Evolutionary conservation across 192 early-diverging fungal species (phyloP).

Genomic region (Entomortierella beljakovae): DNA sequence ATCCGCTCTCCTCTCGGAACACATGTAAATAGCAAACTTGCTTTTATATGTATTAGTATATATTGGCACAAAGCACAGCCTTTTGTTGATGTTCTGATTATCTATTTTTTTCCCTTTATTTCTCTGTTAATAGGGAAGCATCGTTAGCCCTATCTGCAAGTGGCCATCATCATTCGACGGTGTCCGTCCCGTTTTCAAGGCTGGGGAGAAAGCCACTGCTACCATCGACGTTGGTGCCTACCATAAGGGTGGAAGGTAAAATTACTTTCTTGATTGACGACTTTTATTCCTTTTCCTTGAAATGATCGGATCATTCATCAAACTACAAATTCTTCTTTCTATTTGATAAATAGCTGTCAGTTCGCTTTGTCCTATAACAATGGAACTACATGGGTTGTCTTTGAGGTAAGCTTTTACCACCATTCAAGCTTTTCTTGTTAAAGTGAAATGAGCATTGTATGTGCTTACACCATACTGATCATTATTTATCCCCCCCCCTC

Average conservation of each 20-base stretch:
- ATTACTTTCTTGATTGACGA: background rate
- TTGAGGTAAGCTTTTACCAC: slow-evolving; percentile 10
- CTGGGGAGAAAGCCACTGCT: slow-evolving; percentile 27
- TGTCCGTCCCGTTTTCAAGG: slow-evolving; percentile 29
- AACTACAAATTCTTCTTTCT: background rate
- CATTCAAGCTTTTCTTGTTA: no score
- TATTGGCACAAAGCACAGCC: no score
- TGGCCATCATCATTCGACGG: slow-evolving; percentile 26
- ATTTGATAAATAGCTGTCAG: slow-evolving; percentile 24
- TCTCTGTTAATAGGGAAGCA: slow-evolving; percentile 9
- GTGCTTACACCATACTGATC: no score
- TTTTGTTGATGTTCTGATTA: no score
- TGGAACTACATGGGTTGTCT: slow-evolving; percentile 41
- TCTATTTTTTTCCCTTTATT: background rate
- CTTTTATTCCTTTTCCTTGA: background rate
- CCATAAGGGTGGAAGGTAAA: slow-evolving; percentile 48
- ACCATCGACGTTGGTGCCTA: slow-evolving; percentile 42
- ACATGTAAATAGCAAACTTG: slow-evolving; percentile 16
- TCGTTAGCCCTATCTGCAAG: slow-evolving; percentile 42
- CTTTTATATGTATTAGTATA: background rate
- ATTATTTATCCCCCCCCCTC: background rate
- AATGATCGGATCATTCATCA: background rate
- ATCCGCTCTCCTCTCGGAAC: slow-evolving; percentile 37
- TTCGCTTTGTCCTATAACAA: slow-evolving; percentile 48
- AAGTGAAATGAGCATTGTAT: no score